Evolutionary conservation across 768 basidiomycete genomes (phyloP).

Genomic region (Termitomyces titanicus): DNA sequence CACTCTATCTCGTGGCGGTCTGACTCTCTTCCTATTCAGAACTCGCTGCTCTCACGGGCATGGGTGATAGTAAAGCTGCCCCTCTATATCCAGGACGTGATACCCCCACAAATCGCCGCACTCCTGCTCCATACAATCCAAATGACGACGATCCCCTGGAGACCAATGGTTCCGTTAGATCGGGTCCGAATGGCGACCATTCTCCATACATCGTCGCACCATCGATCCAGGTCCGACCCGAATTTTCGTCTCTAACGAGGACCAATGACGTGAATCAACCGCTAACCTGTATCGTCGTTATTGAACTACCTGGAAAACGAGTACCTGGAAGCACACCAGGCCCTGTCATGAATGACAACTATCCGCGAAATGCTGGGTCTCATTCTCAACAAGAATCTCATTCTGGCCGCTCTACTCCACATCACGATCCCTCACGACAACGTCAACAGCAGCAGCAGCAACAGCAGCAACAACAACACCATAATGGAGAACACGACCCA

Average conservation of each 20-base stretch:
- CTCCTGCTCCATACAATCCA: constrained; percentile 53
- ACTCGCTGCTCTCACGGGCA: constrained; percentile 89
- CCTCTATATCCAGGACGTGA: constrained; percentile 70
- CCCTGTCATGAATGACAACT: constrained; percentile 48
- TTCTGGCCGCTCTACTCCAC: constrained; percentile 43
- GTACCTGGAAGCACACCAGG: constrained; percentile 47
- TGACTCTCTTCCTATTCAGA: constrained; percentile 44
- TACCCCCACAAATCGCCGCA: constrained; percentile 43
- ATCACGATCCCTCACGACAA: constrained; percentile 26
- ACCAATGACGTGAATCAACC: constrained; percentile 71
- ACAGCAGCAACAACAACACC: constrained; percentile 18
- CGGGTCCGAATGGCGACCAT: constrained; percentile 39
- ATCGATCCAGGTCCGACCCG: constrained; percentile 89
- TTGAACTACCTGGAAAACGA: constrained; percentile 86
- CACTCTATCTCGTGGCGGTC: constrained; percentile 7
- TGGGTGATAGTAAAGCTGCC: constrained; percentile 59
- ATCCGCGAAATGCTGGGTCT: constrained; percentile 27
- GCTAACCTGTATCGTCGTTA: constrained; percentile 89
- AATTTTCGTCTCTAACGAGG: constrained; percentile 80
- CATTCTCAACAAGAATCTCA: constrained; percentile 21
- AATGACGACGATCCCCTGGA: constrained; percentile 87
- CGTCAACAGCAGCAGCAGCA: constrained; percentile 21
- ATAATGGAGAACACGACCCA: constrained; percentile 20
- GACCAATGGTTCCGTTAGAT: constrained; percentile 45
- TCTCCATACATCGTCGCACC: constrained; percentile 83